A percentile compares a stretch with the other conserved stretches of the same genome.
phyloP scores from a whole-genome alignment of 495 filamentous ascomycete species.

The Jackrogersella minutella region DNA sequence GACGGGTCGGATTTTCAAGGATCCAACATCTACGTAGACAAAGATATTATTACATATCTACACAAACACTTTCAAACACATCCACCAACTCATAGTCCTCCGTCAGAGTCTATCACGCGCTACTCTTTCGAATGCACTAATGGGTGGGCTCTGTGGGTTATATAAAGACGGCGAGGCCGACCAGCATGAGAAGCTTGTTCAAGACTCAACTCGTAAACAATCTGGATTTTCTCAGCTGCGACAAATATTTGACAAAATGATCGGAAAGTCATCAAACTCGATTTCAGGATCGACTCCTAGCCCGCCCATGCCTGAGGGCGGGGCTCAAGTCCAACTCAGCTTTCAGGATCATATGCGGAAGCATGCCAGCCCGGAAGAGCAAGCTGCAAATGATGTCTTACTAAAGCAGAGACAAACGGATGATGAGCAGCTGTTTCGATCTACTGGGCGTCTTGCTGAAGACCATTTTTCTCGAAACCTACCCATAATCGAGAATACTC shows the following conservation, averaged over 20 bases:
- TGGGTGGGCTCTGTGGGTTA: conserved; percentile 29
- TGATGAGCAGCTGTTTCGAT: conserved; percentile 45
- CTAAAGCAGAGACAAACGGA: conserved; percentile 47
- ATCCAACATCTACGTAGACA: no score
- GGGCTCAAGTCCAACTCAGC: conserved; percentile 11
- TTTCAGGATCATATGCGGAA: conserved; percentile 38
- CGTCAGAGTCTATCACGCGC: background rate
- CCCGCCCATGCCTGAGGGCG: background rate
- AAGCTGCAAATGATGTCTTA: conserved; percentile 46
- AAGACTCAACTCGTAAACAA: conserved; percentile 7
- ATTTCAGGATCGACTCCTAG: background rate
- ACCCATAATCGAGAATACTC: conserved; percentile 55
- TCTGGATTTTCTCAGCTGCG: conserved; percentile 3
- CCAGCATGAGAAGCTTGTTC: conserved; percentile 21
- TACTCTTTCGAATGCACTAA: conserved; percentile 10
- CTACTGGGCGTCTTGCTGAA: conserved; percentile 45
- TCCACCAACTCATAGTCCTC: background rate
- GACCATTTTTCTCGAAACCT: conserved; percentile 59
- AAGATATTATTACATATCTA: no score
- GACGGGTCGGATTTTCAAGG: no score
- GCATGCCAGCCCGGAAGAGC: conserved; percentile 24
- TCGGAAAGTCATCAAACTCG: background rate
- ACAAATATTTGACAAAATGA: conserved; percentile 25
- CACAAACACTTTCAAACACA: conserved; percentile 1
- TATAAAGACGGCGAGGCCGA: conserved; percentile 31